A percentile compares a stretch with the other conserved stretches of the same genome.
These are phyloP conservation scores for Plantago coronopus DNA, from an alignment of 305 asterid species.

Conservation along the genomic window DNA sequence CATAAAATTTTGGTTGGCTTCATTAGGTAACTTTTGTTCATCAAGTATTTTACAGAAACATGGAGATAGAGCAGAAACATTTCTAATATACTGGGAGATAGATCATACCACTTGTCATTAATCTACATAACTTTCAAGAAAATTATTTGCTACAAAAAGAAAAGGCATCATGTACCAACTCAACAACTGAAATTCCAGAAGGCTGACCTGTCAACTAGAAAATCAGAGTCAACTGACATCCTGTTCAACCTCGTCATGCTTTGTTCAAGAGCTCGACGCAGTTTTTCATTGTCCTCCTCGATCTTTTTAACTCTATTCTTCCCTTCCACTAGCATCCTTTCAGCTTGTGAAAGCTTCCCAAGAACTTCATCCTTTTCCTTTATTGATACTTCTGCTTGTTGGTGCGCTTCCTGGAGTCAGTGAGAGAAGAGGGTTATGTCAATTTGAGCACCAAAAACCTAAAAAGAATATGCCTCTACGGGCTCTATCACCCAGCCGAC, in stretches of 20 bases:
- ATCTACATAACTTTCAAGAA: conserved; percentile 3
- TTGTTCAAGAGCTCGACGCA: conserved; percentile 88
- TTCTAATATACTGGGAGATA: no score
- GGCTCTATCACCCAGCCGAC: not conserved
- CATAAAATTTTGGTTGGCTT: no score
- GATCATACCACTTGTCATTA: no score
- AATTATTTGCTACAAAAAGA: not conserved
- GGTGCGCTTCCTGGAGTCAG: conserved; percentile 63
- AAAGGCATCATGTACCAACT: conserved; percentile 1
- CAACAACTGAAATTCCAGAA: conserved; percentile 9
- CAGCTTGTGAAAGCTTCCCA: conserved; percentile 59
- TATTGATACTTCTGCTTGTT: conserved; percentile 49
- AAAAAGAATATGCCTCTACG: no score
- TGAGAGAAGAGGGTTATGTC: not conserved
- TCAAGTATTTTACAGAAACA: no score
- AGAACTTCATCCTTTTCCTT: conserved; percentile 68
- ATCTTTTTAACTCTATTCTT: conserved; percentile 72
- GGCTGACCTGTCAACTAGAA: conserved; percentile 89
- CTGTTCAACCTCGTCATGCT: conserved; percentile 95
- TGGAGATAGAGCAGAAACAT: no score
- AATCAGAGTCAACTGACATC: conserved; percentile 97
- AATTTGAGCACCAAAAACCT: conserved; percentile 2
- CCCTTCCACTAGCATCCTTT: conserved; percentile 58
- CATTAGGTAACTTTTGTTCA: no score
- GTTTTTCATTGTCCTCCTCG: conserved; percentile 89